phyloP scores from a whole-genome alignment of 2,329 filamentous ascomycete species.

The Xylariaceae sp. region DNA sequence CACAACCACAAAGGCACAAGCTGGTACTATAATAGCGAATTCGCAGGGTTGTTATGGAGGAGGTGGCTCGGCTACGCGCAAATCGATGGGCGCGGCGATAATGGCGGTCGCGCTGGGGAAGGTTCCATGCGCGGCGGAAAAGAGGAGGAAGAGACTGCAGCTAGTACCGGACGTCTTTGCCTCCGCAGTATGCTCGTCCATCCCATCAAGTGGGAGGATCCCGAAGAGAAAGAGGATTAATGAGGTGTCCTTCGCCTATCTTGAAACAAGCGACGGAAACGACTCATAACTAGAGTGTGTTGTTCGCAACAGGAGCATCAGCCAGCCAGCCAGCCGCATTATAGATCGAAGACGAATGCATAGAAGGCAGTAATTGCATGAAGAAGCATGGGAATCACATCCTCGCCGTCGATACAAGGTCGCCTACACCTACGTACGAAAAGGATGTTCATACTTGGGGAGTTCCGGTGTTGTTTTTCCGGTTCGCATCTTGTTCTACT shows the following conservation, averaged over 20 bases:
- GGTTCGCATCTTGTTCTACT: too few species aligned
- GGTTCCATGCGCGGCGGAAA: conserved; percentile 49
- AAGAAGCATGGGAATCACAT: too few species aligned
- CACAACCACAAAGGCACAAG: conserved; percentile 78
- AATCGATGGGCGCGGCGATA: conserved; percentile 45
- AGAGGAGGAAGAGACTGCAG: conserved; percentile 42
- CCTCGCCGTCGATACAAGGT: too few species aligned
- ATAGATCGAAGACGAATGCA: too few species aligned
- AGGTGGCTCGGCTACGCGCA: conserved; percentile 67
- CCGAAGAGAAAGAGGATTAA: conserved; percentile 34
- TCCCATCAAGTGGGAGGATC: conserved; percentile 68
- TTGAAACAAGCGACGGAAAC: too few species aligned
- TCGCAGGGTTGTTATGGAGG: conserved; percentile 72
- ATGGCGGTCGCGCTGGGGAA: conserved; percentile 46
- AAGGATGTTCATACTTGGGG: too few species aligned
- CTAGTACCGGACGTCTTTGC: conserved; percentile 65
- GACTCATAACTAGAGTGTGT: too few species aligned
- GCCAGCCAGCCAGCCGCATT: too few species aligned
- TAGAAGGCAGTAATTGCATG: too few species aligned
- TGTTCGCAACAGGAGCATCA: too few species aligned
- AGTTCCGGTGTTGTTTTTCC: too few species aligned
- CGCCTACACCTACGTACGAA: too few species aligned
- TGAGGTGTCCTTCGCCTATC: background rate
- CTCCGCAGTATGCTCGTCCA: conserved; percentile 76
- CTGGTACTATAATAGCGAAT: conserved; percentile 82